Conservation (phyloP, 352 stramenopile genomes). For the Phytophthora ohioensis region DNA sequence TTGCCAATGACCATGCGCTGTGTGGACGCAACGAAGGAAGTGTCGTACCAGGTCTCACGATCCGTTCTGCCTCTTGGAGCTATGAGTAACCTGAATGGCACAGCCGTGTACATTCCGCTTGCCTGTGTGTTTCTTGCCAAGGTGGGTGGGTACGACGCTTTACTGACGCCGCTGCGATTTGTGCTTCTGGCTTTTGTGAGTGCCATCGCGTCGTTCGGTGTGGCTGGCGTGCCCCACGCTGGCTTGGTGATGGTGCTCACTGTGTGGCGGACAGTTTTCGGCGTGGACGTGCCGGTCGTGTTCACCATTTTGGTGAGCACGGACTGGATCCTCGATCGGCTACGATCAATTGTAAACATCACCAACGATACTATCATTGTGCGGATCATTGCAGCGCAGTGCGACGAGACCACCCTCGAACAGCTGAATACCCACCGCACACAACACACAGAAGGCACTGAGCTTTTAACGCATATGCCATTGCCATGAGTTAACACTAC, state of each 20-base stretch:
- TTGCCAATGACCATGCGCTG: slow-evolving; percentile 82
- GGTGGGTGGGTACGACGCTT: slow-evolving; percentile 55
- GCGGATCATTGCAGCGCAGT: slow-evolving; percentile 81
- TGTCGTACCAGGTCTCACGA: slow-evolving; percentile 63
- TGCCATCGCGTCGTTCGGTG: slow-evolving; percentile 73
- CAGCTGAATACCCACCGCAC: slow-evolving; percentile 28
- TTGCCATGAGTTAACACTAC: slow-evolving; percentile 24
- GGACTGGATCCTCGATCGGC: slow-evolving; percentile 80
- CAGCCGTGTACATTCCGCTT: slow-evolving; percentile 77
- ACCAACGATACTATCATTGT: slow-evolving; percentile 86
- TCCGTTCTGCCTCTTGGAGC: slow-evolving; percentile 77
- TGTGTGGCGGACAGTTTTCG: slow-evolving; percentile 79
- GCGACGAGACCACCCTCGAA: slow-evolving; percentile 56
- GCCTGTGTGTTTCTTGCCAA: slow-evolving; percentile 82
- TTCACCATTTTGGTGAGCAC: slow-evolving; percentile 77
- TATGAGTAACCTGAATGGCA: slow-evolving; percentile 80
- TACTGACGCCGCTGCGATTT: slow-evolving; percentile 67
- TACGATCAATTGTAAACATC: slow-evolving; percentile 81
- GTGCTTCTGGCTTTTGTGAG: slow-evolving; percentile 73
- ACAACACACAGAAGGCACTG: slow-evolving; percentile 41
- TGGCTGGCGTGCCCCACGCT: slow-evolving; percentile 76
- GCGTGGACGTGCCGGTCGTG: slow-evolving; percentile 56
- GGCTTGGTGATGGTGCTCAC: slow-evolving; percentile 85
- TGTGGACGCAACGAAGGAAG: slow-evolving; percentile 70
- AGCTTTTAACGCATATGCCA: slow-evolving; percentile 33